phyloP scores from a whole-genome alignment of 2,329 filamentous ascomycete species.

The Paradendryphiella salina region DNA sequence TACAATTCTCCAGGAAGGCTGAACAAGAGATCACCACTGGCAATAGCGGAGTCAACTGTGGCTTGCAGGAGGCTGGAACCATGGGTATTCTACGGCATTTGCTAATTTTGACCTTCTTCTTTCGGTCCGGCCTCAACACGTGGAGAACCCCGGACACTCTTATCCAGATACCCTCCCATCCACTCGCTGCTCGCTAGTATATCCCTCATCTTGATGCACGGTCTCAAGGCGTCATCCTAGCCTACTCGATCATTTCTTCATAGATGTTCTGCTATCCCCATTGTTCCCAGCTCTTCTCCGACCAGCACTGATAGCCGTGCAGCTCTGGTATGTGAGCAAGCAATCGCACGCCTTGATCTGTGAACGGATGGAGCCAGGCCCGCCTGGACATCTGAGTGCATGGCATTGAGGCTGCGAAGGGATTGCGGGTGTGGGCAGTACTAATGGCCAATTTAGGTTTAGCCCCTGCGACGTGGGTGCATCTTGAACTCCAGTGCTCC shows the following conservation, averaged over 20 bases:
- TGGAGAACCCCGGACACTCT: slow-evolving; percentile 9
- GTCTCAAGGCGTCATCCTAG: slow-evolving; percentile 1
- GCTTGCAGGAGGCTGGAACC: slow-evolving; percentile 2
- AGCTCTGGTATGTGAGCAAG: slow-evolving; percentile 6
- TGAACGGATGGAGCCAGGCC: slow-evolving; percentile 18
- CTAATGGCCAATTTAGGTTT: slow-evolving; percentile 15
- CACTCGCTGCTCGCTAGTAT: slow-evolving; percentile 4
- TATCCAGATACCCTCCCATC: slow-evolving; percentile 4
- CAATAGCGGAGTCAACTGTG: neutral
- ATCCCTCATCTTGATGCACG: slow-evolving; percentile 13
- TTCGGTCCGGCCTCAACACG: slow-evolving; percentile 14
- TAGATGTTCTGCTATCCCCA: neutral
- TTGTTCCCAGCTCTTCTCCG: neutral
- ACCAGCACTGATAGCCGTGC: neutral
- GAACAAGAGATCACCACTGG: too few species aligned
- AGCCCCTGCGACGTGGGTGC: slow-evolving; percentile 11
- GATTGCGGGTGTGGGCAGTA: slow-evolving; percentile 16
- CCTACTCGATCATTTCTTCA: neutral
- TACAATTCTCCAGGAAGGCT: too few species aligned
- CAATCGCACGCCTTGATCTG: slow-evolving; percentile 6
- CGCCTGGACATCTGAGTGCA: slow-evolving; percentile 6
- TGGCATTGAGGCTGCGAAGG: slow-evolving; percentile 20
- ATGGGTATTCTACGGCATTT: slow-evolving; percentile 1
- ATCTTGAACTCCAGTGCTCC: slow-evolving; percentile 13
- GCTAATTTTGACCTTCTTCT: slow-evolving; percentile 7